phyloP scores from a whole-genome alignment of 441 rosid genomes.

The Omphalea diandra region DNA sequence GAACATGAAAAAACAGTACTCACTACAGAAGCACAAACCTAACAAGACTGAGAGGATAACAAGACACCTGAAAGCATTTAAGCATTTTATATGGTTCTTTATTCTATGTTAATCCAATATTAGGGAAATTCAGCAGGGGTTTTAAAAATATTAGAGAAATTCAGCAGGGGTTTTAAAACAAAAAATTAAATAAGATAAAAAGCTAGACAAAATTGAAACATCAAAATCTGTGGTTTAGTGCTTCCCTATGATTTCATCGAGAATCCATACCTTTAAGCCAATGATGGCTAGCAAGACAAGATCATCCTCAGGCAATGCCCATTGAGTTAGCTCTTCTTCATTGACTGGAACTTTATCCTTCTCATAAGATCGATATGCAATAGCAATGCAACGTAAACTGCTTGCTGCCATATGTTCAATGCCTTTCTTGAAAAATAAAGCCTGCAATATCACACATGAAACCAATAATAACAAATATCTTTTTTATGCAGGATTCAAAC shows the following conservation, averaged over 20 bases:
- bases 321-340: slow-evolving; percentile 60
- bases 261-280: slow-evolving; percentile 72
- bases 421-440: slow-evolving; percentile 47
- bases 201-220: not conserved
- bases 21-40: too few species aligned
- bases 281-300: slow-evolving; percentile 84
- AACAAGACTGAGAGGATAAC: too few species aligned
- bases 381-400: slow-evolving; percentile 93
- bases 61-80: too few species aligned
- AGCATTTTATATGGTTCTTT: not conserved
- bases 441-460: slow-evolving; percentile 36
- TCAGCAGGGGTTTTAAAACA: not conserved
- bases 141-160: not conserved
- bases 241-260: not conserved
- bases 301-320: slow-evolving; percentile 85
- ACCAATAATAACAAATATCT: not conserved
- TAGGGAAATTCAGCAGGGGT: not conserved
- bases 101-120: not conserved
- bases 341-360: slow-evolving; percentile 59
- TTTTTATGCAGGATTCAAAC: not conserved
- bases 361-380: slow-evolving; percentile 78
- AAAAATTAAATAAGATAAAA: not conserved
- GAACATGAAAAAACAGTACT: too few species aligned
- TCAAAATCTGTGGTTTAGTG: not conserved
- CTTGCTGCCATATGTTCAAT: slow-evolving; percentile 86